Percentiles rank a stretch among this genome's conserved stretches.
phyloP scores from a whole-genome alignment of 164 flowering plant species.

The Berberis vulgaris region DNA sequence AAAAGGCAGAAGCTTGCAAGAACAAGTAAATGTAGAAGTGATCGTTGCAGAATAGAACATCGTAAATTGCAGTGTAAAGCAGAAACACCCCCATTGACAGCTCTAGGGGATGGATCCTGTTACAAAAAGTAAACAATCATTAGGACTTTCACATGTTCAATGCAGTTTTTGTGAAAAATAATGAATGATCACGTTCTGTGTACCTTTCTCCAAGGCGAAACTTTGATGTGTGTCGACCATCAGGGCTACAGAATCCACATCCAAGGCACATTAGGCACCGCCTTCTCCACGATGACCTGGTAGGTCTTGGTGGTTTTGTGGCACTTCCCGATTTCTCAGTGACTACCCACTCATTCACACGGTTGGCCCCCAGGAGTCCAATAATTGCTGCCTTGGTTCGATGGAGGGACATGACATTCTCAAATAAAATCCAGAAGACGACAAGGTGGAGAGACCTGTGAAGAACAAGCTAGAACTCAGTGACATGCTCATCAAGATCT shows the following conservation, averaged over 20 bases:
- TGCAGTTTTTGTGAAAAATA: neutral
- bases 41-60: slow-evolving; percentile 32
- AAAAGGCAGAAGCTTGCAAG: slow-evolving; percentile 55
- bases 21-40: slow-evolving; percentile 46
- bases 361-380: slow-evolving; percentile 51
- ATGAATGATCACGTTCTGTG: neutral
- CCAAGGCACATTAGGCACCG: neutral
- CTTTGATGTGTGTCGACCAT: neutral
- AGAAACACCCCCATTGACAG: slow-evolving; percentile 45
- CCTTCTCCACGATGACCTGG: slow-evolving; percentile 18
- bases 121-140: neutral
- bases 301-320: neutral
- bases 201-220: slow-evolving; percentile 38
- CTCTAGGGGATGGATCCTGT: slow-evolving; percentile 50
- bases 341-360: slow-evolving; percentile 79
- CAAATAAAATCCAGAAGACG: slow-evolving; percentile 69
- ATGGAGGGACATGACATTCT: slow-evolving; percentile 78
- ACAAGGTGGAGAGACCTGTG: slow-evolving; percentile 59
- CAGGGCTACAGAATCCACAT: slow-evolving; percentile 14
- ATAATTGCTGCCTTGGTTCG: slow-evolving; percentile 60
- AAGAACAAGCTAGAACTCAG: too few species aligned
- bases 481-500: too few species aligned
- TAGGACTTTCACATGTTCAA: neutral
- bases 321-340: slow-evolving; percentile 63
- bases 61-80: slow-evolving; percentile 41